A percentile compares a stretch with the other conserved stretches of the same genome.
phyloP scores from a whole-genome alignment of 192 early-diverging fungal genomes.

The Rhizophagus sp. region DNA sequence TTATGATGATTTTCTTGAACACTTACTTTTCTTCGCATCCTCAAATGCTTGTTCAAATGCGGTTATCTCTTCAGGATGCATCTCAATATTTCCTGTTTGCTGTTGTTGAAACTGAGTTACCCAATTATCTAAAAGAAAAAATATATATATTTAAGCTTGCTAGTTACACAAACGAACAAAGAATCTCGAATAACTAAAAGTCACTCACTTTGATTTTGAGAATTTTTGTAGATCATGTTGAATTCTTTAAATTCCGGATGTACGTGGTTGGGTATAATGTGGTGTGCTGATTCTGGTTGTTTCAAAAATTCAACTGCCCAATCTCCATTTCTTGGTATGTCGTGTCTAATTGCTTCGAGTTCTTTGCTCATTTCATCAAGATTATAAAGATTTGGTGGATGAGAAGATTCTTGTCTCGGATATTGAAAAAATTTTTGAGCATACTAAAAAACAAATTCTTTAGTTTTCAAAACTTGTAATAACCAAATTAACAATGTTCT shows the following conservation, averaged over 20 bases:
- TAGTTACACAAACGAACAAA: background rate
- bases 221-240: slow-evolving; percentile 40
- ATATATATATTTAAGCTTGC: background rate
- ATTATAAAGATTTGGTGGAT: slow-evolving; percentile 54
- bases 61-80: slow-evolving; percentile 49
- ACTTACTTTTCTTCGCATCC: slow-evolving; percentile 51
- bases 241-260: slow-evolving; percentile 48
- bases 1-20: background rate
- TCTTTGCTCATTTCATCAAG: slow-evolving; percentile 73
- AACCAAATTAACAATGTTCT: background rate
- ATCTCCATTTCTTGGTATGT: slow-evolving; percentile 35
- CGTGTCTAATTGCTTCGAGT: slow-evolving; percentile 55
- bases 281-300: slow-evolving; percentile 37
- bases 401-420: slow-evolving; percentile 19
- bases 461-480: background rate
- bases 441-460: slow-evolving; percentile 40
- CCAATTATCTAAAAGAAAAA: slow-evolving; percentile 38
- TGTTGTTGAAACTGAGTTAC: slow-evolving; percentile 49
- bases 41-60: slow-evolving; percentile 77
- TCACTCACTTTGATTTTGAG: background rate
- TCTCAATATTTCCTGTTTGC: background rate
- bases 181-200: background rate
- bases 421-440: slow-evolving; percentile 58
- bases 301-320: slow-evolving; percentile 76
- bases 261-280: slow-evolving; percentile 26